These are phyloP conservation scores for Penstemon barbatus DNA, from an alignment of 257 asterid genomes.

Conservation along the genomic window DNA sequence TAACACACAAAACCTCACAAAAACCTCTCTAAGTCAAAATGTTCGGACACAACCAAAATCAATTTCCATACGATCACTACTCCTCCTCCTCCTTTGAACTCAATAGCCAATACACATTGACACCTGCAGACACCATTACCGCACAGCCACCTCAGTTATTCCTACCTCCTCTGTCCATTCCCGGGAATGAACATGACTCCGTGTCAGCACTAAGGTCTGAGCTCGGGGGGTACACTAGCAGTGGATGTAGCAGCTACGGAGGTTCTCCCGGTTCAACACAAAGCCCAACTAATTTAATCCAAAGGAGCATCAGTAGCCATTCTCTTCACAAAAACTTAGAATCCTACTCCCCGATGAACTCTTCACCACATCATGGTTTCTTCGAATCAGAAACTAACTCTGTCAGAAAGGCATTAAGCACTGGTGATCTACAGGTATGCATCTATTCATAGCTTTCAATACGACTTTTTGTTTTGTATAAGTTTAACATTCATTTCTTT, in stretches of 20 bases:
- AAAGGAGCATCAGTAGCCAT: slow-evolving; percentile 69
- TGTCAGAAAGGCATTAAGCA: slow-evolving; percentile 59
- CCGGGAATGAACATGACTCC: slow-evolving; percentile 51
- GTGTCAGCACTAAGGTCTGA: slow-evolving; percentile 51
- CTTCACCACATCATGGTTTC: slow-evolving; percentile 42
- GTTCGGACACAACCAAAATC: slow-evolving; percentile 50
- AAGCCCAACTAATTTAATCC: slow-evolving; percentile 40
- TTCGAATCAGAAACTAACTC: slow-evolving; percentile 46
- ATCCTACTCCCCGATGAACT: slow-evolving; percentile 38
- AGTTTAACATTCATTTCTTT: not conserved
- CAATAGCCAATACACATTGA: slow-evolving; percentile 33
- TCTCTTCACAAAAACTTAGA: slow-evolving; percentile 54
- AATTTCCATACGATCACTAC: slow-evolving; percentile 26
- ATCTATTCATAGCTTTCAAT: not conserved
- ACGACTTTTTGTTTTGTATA: not conserved
- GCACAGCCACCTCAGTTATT: slow-evolving; percentile 34
- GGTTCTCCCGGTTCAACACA: slow-evolving; percentile 55
- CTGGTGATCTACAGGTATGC: slow-evolving; percentile 69
- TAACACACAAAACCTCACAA: slow-evolving; percentile 15
- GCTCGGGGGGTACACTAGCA: slow-evolving; percentile 51
- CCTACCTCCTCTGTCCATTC: slow-evolving; percentile 48
- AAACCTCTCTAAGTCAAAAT: slow-evolving; percentile 33
- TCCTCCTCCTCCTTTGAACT: slow-evolving; percentile 35
- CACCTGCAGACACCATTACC: slow-evolving; percentile 15
- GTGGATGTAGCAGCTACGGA: slow-evolving; percentile 71